Evolutionary conservation across 2,329 filamentous ascomycete genomes (phyloP).

Genomic region (Dryadomyces sulphureus): DNA sequence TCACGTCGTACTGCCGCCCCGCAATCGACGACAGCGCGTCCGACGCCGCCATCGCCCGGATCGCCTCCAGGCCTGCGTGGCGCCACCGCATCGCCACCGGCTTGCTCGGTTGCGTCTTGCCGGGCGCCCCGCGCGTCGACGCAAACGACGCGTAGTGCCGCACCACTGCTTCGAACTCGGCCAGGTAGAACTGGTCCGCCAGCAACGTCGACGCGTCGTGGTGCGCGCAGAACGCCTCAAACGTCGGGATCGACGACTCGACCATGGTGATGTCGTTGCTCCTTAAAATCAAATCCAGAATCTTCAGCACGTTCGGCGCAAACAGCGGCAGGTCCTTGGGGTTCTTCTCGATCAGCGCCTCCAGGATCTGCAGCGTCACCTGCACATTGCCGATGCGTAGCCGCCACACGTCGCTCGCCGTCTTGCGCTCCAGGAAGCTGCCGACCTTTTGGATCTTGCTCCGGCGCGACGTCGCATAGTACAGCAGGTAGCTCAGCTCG

Average conservation of each 20-base stretch:
- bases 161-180: constrained; percentile 71
- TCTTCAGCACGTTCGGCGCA: constrained; percentile 68
- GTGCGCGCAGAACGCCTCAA: constrained; percentile 76
- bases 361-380: constrained; percentile 85
- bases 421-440: constrained; percentile 87
- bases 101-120: constrained; percentile 45
- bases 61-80: constrained; percentile 58
- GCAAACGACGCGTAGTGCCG: constrained; percentile 67
- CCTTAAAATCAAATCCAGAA: constrained; percentile 67
- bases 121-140: constrained; percentile 40
- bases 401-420: constrained; percentile 79
- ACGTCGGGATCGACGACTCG: constrained; percentile 75
- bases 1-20: constrained; percentile 59
- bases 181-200: constrained; percentile 70
- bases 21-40: constrained; percentile 64
- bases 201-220: constrained; percentile 77
- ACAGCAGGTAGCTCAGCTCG: constrained; percentile 91
- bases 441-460: constrained; percentile 96
- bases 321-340: constrained; percentile 84
- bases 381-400: constrained; percentile 82
- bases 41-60: constrained; percentile 66
- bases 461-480: constrained; percentile 87
- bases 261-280: constrained; percentile 86
- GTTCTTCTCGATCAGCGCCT: constrained; percentile 82
- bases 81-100: constrained; percentile 69